Evolutionary conservation across 1,284 basidiomycete species (phyloP).

Genomic region (Cutaneotrichosporon sp.): DNA sequence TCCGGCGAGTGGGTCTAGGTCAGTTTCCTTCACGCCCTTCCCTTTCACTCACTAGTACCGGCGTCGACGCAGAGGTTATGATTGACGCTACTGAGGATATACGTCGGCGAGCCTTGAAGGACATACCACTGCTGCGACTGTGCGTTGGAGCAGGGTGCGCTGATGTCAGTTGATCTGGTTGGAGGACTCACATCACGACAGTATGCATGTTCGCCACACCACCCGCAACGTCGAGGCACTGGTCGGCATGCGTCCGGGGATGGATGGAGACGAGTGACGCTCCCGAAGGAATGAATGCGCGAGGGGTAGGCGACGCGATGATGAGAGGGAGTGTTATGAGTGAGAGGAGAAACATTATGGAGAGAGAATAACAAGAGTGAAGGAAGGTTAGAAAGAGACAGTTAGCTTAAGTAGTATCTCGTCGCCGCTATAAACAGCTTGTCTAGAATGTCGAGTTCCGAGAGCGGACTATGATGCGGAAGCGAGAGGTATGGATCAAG

Average conservation of each 20-base stretch:
- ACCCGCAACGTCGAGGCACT: background rate
- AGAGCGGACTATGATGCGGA: background rate
- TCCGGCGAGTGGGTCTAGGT: background rate
- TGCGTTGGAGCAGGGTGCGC: background rate
- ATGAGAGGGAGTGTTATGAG: background rate
- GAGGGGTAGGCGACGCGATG: background rate
- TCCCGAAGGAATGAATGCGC: conserved; percentile 1
- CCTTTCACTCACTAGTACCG: conserved; percentile 2
- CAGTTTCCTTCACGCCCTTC: background rate
- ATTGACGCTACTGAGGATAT: background rate
- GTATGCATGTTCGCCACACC: background rate
- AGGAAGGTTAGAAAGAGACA: background rate
- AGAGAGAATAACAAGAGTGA: too few relatives aligned
- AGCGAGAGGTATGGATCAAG: background rate
- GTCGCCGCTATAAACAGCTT: too few relatives aligned
- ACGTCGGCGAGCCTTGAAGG: background rate
- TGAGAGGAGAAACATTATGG: background rate
- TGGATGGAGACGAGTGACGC: conserved; percentile 7
- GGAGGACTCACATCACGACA: background rate
- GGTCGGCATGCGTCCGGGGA: background rate
- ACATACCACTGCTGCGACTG: background rate
- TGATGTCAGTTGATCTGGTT: background rate
- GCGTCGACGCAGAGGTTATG: conserved; percentile 6
- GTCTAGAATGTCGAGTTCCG: background rate
- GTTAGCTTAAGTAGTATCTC: background rate